A percentile compares a stretch with the other conserved stretches of the same genome.
phyloP scores from a whole-genome alignment of 2,329 filamentous ascomycete species.

The Botrytis pseudocinerea region DNA sequence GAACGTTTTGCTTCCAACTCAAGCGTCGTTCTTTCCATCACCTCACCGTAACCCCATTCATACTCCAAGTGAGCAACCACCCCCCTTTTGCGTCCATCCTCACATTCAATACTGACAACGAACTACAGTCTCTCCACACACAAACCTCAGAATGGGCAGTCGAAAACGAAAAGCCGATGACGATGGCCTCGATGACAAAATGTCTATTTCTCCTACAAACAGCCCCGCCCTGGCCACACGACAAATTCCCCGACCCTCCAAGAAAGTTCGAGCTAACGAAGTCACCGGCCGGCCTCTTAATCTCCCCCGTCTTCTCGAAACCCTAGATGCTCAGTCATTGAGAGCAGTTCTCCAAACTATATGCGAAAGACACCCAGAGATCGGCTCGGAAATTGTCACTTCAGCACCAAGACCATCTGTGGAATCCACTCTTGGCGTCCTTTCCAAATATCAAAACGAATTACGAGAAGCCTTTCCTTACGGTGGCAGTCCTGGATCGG shows the following conservation, averaged over 20 bases:
- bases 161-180: conserved; percentile 87
- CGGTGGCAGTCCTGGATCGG: conserved; percentile 78
- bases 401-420: conserved; percentile 87
- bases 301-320: conserved; percentile 83
- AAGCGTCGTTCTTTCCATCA: conserved; percentile 59
- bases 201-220: conserved; percentile 83
- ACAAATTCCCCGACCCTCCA: conserved; percentile 65
- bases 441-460: conserved; percentile 77
- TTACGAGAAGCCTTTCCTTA: conserved; percentile 81
- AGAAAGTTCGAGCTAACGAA: conserved; percentile 65
- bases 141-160: conserved; percentile 49
- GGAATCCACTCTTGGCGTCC: conserved; percentile 73
- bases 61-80: conserved; percentile 52
- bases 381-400: conserved; percentile 80
- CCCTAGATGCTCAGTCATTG: conserved; percentile 81
- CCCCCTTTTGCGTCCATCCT: conserved; percentile 49
- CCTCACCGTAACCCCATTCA: conserved; percentile 56
- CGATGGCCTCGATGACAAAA: conserved; percentile 75
- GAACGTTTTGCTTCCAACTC: conserved; percentile 60
- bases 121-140: conserved; percentile 47
- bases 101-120: conserved; percentile 24
- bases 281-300: conserved; percentile 65
- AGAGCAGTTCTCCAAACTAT: conserved; percentile 85
- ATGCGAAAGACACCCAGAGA: conserved; percentile 84
- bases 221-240: conserved; percentile 76